phyloP scores from a whole-genome alignment of 345 rosid genomes.

The Moringa oleifera region DNA sequence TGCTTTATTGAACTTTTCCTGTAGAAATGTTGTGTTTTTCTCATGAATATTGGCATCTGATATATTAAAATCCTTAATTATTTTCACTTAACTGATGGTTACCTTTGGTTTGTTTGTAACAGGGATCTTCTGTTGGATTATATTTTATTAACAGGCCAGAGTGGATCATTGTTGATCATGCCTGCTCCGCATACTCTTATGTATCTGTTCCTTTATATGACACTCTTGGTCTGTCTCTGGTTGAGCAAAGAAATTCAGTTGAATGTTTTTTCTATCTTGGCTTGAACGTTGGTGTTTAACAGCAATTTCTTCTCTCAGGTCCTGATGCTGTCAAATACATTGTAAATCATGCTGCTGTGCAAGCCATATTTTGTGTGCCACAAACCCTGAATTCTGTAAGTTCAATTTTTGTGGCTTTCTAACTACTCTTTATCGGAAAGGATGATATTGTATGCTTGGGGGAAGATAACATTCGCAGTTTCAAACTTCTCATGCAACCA shows the following conservation, averaged over 20 bases:
- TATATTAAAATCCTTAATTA: neutral
- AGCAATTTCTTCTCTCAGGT: slow-evolving; percentile 42
- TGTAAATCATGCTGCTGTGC: slow-evolving; percentile 76
- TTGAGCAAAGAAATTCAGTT: slow-evolving; percentile 11
- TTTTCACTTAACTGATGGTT: slow-evolving; percentile 12
- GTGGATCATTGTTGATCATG: slow-evolving; percentile 93
- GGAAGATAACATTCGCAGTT: neutral
- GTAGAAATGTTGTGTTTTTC: neutral
- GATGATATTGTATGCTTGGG: neutral
- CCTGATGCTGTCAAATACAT: slow-evolving; percentile 93
- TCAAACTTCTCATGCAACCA: neutral
- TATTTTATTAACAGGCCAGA: slow-evolving; percentile 95
- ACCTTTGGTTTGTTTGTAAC: slow-evolving; percentile 12
- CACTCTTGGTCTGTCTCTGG: slow-evolving; percentile 66
- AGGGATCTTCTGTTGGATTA: slow-evolving; percentile 84
- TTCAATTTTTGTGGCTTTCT: slow-evolving; percentile 1
- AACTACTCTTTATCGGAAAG: neutral
- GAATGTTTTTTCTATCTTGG: neutral
- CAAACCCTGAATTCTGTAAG: slow-evolving; percentile 72
- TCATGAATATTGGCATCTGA: neutral
- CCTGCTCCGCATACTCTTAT: slow-evolving; percentile 85
- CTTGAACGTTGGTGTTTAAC: slow-evolving; percentile 11
- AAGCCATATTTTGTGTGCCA: slow-evolving; percentile 87
- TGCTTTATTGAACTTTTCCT: neutral
- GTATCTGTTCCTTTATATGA: slow-evolving; percentile 94